phyloP scores from a whole-genome alignment of 257 asterid genomes.

The Solanum arcanum region DNA sequence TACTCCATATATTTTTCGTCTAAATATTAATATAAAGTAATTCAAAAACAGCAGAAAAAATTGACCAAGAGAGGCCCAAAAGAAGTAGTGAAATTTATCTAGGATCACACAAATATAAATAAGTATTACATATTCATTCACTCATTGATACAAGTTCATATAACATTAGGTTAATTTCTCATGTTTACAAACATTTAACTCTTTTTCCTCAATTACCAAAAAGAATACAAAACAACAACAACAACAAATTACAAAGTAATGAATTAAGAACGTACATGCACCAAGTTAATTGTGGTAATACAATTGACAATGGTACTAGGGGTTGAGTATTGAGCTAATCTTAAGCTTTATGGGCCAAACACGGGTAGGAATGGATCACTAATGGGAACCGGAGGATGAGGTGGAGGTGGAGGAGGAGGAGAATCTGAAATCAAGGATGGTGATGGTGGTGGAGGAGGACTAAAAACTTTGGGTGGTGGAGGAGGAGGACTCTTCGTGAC shows the following conservation, averaged over 20 bases:
- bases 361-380: background rate
- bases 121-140: background rate
- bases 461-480: too few species aligned
- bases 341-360: background rate
- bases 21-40: too few species aligned
- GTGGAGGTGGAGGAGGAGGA: background rate
- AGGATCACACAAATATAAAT: background rate
- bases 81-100: too few species aligned
- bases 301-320: background rate
- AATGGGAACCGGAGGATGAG: background rate
- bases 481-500: too few species aligned
- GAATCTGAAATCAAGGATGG: background rate
- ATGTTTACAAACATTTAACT: background rate
- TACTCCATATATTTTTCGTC: background rate
- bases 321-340: background rate
- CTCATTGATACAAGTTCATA: background rate
- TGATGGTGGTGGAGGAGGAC: too few species aligned
- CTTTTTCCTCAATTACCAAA: background rate
- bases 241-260: background rate
- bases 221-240: background rate
- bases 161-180: background rate
- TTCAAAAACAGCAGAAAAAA: background rate
- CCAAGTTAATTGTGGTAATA: background rate
- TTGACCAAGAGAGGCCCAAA: background rate
- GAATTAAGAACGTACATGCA: background rate